A percentile compares a stretch with the other conserved stretches of the same genome.
These are phyloP conservation scores for Sarocladium oryzae DNA, from an alignment of 2,329 filamentous ascomycete genomes.

Conservation along the genomic window DNA sequence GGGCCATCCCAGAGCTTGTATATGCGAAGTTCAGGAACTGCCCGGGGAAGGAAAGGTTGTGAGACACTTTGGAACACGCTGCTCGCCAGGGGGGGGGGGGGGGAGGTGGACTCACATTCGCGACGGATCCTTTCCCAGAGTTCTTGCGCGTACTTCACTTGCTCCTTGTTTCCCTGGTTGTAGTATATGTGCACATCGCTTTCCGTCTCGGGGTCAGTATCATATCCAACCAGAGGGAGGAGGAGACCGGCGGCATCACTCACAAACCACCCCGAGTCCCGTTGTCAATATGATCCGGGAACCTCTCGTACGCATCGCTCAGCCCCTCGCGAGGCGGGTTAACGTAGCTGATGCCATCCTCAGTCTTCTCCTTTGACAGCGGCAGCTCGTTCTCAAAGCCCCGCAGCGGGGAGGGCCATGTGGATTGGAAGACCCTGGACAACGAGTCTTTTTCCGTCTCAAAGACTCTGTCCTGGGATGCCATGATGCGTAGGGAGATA, in stretches of 20 bases:
- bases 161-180: slow-evolving; percentile 54
- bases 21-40: slow-evolving; percentile 78
- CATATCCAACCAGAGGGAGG: not conserved
- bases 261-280: slow-evolving; percentile 65
- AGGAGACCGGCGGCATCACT: slow-evolving; percentile 12
- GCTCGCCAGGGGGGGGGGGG: too few relatives aligned
- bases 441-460: not conserved
- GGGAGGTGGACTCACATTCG: slow-evolving; percentile 69
- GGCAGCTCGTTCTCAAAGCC: slow-evolving; percentile 52
- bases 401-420: slow-evolving; percentile 43
- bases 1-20: slow-evolving; percentile 73
- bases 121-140: slow-evolving; percentile 72
- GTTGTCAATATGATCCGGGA: slow-evolving; percentile 62
- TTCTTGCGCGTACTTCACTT: slow-evolving; percentile 61
- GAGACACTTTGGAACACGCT: not conserved
- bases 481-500: not conserved
- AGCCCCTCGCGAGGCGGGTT: slow-evolving; percentile 56
- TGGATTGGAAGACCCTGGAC: not conserved
- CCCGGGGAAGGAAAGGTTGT: slow-evolving; percentile 1
- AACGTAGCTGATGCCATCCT: slow-evolving; percentile 70
- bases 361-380: slow-evolving; percentile 50
- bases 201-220: not conserved
- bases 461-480: not conserved
- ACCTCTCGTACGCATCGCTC: slow-evolving; percentile 65
- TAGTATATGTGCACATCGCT: slow-evolving; percentile 84